Evolutionary conservation across 1,139 yeast genomes (phyloP), one percentile per base, ranked within the genome.

Genomic region (Komagataea norvegica): DNA sequence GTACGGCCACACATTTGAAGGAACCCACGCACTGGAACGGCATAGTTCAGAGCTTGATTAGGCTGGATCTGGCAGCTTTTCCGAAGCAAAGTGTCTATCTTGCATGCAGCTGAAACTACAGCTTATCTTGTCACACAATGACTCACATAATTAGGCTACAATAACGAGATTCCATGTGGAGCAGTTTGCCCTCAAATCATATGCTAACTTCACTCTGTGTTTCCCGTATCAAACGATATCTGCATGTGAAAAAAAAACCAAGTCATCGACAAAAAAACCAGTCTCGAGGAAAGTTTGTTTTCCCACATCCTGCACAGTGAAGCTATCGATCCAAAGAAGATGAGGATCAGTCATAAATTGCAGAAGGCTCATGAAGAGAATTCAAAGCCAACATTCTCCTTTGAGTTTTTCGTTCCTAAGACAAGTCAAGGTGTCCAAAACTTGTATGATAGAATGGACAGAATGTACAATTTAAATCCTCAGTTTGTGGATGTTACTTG

Each of bases 331-430:
- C 8, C 18, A 38, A 8, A 19, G 11, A 25, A 23, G 4, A 66
- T 66, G 68, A 62, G 60, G 45, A 60, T 65, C 37, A 57, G 64
- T 25, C 62, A 64, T 24, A 65, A 64, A 46, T 46, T 64, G 38
- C 55, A 55, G 44, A 47, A 52, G 40, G 54, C 57, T 25, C 59
- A 55, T 34, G 48, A 52, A 16, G 48, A 46, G 23, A 45, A 49
- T 28, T 49, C 48, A 15, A 54, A 50, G 34, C 54, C 95, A 5
- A 86, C 96, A 5, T 91, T 86, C 61, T 89, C 97, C 34, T 91
- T 89, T 56, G 98, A 91, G 68, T 91, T 86, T 66, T 91, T 91
- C 60, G 96, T 91, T n/a, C 98, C 98, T 31, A 91, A 91, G 67
- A 91, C 98, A 1, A 72, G 93, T 18, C 96, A 91, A 61, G 98